Conservation (phyloP, 1,139 yeast genomes). For the Kurtzmaniella quercitrusa region DNA sequence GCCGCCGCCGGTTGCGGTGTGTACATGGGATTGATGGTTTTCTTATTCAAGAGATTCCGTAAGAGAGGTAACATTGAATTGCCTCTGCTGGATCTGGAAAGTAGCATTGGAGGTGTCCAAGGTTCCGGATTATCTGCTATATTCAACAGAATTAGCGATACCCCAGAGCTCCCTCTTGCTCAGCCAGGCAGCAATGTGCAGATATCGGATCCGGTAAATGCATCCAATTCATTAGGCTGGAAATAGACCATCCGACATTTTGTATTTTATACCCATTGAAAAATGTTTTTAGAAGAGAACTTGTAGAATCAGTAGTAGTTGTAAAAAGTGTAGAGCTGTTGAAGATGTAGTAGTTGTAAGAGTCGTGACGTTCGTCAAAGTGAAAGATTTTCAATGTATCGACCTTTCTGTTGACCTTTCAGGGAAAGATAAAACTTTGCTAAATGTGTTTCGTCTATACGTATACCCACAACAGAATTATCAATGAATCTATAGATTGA, state of each 20-base stretch:
- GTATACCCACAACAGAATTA: no score
- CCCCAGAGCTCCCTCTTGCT: conserved; percentile 11
- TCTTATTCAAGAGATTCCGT: conserved; percentile 36
- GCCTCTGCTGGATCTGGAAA: conserved; percentile 42
- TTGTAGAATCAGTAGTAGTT: no score
- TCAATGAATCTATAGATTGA: no score
- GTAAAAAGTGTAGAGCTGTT: no score
- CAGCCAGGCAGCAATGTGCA: conserved; percentile 21
- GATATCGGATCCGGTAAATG: conserved; percentile 43
- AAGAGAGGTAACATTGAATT: conserved; percentile 32
- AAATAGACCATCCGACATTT: conserved; percentile 9
- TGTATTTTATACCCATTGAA: conserved; percentile 3
- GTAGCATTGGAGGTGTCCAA: conserved; percentile 24
- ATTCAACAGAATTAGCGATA: conserved; percentile 24
- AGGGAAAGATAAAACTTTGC: no score
- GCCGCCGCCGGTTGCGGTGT: conserved; percentile 62
- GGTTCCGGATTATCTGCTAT: conserved; percentile 27
- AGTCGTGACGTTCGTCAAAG: no score
- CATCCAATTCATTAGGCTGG: conserved; percentile 48
- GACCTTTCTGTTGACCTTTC: no score
- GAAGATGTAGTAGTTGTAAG: no score
- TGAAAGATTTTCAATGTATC: no score
- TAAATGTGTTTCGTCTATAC: no score
- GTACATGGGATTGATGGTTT: conserved; percentile 51
- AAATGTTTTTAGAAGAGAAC: background rate